A percentile compares a stretch with the other conserved stretches of the same genome.
phyloP scores from a whole-genome alignment of 2,329 filamentous ascomycete genomes.

The Aureobasidium leucospermi region DNA sequence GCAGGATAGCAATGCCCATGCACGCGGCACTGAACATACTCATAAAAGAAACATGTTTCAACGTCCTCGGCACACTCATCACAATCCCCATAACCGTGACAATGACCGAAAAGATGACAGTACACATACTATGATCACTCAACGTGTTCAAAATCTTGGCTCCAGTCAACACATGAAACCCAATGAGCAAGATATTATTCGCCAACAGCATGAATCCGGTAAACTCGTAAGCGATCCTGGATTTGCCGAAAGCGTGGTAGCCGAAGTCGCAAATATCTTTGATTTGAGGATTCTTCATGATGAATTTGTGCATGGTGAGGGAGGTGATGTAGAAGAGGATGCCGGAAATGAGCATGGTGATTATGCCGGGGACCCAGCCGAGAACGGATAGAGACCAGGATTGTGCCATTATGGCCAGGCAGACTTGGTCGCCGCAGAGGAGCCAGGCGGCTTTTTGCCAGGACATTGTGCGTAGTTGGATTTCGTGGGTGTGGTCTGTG shows the following conservation, averaged over 20 bases:
- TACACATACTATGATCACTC: constrained; percentile 42
- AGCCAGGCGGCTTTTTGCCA: constrained; percentile 47
- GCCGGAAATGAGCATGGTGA: constrained; percentile 41
- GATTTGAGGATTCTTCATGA: constrained; percentile 47
- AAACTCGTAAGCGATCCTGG: constrained; percentile 38
- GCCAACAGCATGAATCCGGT: constrained; percentile 42
- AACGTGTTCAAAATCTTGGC: constrained; percentile 45
- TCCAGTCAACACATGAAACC: constrained; percentile 44
- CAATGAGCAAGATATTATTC: constrained; percentile 46
- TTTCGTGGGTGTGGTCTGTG: constrained; percentile 42
- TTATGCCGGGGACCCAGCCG: constrained; percentile 41
- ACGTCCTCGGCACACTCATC: constrained; percentile 39
- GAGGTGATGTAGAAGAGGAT: constrained; percentile 44
- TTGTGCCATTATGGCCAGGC: constrained; percentile 46
- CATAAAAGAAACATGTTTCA: constrained; percentile 45
- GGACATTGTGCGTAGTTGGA: constrained; percentile 47
- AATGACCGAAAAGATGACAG: constrained; percentile 43
- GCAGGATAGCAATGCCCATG: constrained; percentile 43
- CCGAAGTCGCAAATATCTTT: constrained; percentile 45
- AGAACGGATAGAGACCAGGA: constrained; percentile 44
- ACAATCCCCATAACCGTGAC: constrained; percentile 40
- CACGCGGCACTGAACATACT: constrained; percentile 43
- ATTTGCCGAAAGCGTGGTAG: constrained; percentile 41
- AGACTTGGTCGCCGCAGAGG: constrained; percentile 43
- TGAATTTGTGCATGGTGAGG: constrained; percentile 46